Base-by-base conservation (phyloP, 1,284 basidiomycete species). In the Prillingera fragicola region DNA sequence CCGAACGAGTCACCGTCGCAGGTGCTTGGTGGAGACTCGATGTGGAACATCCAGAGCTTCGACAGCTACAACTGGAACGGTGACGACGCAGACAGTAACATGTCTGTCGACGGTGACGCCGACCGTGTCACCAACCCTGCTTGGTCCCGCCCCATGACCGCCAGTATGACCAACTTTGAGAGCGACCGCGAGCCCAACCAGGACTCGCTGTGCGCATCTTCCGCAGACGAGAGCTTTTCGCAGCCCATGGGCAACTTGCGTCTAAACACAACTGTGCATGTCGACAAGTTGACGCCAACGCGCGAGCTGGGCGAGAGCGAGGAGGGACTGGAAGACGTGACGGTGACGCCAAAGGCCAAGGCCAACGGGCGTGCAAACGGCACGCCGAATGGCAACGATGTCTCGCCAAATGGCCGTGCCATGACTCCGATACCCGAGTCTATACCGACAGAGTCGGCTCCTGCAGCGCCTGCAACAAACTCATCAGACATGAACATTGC, bases 1-100 rank as follows among this genome's bases (percentile, higher is more conserved):
- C 38, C 51, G 2, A 38, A 52, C 15, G 61, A 61, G 41, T 39
- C 45, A n/a, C 46, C 32, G 15, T 58, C 59, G 3, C 52, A 45
- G 17, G 48, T 41, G 8, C 57, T 67, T 8, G 60, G 62, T 25
- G 63, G 64, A 6, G 66, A 68, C 41, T 63, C 61, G 2, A 54
- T 56, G 43, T 67, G 61, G 62, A 56, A 55, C 14, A 65, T 67
- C 38, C 49, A 63, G 44, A 50, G 51, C 10, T 66, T 67, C 48
- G 64, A 65, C 23, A 33, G 39, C 35, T 27, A 42, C 31, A 27
- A 48, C 21, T 13, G 25, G 27, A 37, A 54, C 34, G 50, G 50
- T 31, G 45, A 40, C 3, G 51, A 45, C 37, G 38, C 34, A 26
- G 34, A 35, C 17, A 18, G 17, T 8, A 18, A 8, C 9, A 15